Evolutionary conservation across 306 rosid genomes (phyloP), one percentile per base, ranked within the genome.

Genomic region (Elaeagnus macrophylla): DNA sequence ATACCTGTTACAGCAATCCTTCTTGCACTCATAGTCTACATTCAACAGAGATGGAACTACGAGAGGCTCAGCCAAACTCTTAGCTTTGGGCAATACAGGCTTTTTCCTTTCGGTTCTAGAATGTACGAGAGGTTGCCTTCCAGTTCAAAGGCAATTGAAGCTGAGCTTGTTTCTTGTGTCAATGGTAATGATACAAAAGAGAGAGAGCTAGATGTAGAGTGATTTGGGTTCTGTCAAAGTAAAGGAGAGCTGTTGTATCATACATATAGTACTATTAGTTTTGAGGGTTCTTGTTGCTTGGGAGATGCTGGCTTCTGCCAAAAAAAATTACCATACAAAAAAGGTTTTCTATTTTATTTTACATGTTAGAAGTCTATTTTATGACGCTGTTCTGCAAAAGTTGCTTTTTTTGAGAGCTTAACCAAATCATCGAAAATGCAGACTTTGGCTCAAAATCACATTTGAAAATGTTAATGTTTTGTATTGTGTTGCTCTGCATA

Each of bases 1-100:
- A 91, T 91, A 46, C 91, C 91, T 7, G 48, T 69, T 59, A 78
- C 68, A 46, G 93, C 91, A 59, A 14, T 84, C 61, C 7, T 82
- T 48, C 86, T 91, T 46, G 94, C 89, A 6, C 19, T 71, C 47
- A 7, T 73, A 12, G 81, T 82, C 51, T 82, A 81, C 69, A 43
- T 77, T 68, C 94, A 91, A 75, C 97, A 91, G 67, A 80, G 76
- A 20, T 84, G 78, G 84, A 61, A 56, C 56, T 84, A 91, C 46
- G 94, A 80, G 74, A 82, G 71, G 62, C 70, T 91, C 64, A 78
- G 85, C 57, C 77, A 65, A 43, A 43, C 59, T 66, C 78, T 86
- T 48, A 66, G 32, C 10, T 19, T 91, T 12, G 77, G 93, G 49
- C 67, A 39, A 62, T 56, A 54, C 53, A 77, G 77, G 73, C 85